Evolutionary conservation across 805 yeast species (phyloP), one percentile per base, ranked within the genome.

Genomic region (Yamadazyma kitorensis): DNA sequence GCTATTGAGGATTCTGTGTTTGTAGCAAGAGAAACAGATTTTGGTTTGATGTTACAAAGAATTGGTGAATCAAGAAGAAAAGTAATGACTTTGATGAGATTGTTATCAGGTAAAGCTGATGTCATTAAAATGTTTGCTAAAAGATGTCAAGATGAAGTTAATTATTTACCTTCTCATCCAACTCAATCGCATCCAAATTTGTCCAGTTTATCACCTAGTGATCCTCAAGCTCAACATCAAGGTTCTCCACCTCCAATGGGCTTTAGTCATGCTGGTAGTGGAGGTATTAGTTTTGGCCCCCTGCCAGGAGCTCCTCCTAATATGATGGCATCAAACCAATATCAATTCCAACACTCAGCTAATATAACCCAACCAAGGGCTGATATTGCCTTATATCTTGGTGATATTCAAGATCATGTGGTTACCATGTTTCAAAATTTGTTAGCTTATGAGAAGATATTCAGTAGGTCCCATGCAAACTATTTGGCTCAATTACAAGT

Each of bases 331-430:
- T 29, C 44, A 4, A 40, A 34, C 24, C 47, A 37, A 28, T 39
- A 41, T 36, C 59, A 47, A 27, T 46, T 45, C 24, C 41, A 45
- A 17, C 47, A 34, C 8, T 24, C 29, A 10, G 23, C 41, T 5
- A 49, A 48, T 23, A 54, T 54, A 9, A 59, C 64, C 2, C 68
- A 80, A 48, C 96, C 96, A 33, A 74, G 94, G 51, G 91, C 84
- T 17, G 97, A 91, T 51, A 89, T 89, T 61, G 95, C 95, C 0
- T 69, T 89, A 44, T 91, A 86, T 58, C 63, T 89, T 42, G 96
- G 96, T 37, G 98, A 89, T 76, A 89, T 89, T 54, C 96, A 88
- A 63, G 97, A 89, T 71, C 98, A 89, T 74, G 84, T 91, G 51
- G 80, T 89, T 39, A 91, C 98, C 12, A 91, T 91, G 97, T 84